phyloP scores from a whole-genome alignment of 1,139 yeast genomes.

The Yamadazyma dushanensis region DNA sequence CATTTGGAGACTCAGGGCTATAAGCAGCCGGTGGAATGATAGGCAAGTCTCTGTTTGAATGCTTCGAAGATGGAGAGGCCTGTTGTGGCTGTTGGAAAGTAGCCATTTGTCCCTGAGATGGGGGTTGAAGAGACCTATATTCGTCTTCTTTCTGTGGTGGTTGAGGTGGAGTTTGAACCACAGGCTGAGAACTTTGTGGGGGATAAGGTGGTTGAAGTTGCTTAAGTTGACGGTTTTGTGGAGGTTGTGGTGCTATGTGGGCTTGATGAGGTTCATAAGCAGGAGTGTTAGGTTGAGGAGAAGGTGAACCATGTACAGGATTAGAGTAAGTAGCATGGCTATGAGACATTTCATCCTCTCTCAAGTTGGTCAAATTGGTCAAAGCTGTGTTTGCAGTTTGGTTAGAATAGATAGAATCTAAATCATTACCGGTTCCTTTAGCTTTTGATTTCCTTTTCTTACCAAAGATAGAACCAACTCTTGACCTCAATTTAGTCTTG shows the following conservation, averaged over 20 bases:
- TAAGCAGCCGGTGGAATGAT: conserved; percentile 8
- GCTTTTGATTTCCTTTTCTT: conserved; percentile 47
- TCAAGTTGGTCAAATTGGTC: conserved; percentile 17
- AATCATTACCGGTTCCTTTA: conserved; percentile 33
- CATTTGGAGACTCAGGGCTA: conserved; percentile 4
- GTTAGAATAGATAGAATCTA: conserved; percentile 29
- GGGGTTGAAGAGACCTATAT: conserved; percentile 10
- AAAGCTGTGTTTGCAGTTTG: conserved; percentile 20
- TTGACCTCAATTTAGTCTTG: conserved; percentile 59
- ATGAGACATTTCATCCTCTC: conserved; percentile 11
- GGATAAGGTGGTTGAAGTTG: conserved; percentile 1
- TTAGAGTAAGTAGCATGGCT: conserved; percentile 2
- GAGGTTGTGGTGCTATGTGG: conserved; percentile 4
- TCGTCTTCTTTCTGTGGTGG: not conserved
- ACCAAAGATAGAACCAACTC: conserved; percentile 83
- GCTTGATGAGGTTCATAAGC: conserved; percentile 3
- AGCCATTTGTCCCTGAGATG: too few species aligned
- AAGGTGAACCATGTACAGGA: not conserved
- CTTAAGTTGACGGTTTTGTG: not conserved
- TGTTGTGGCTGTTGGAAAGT: conserved; percentile 8
- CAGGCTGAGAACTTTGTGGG: conserved; percentile 2
- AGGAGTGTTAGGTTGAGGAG: not conserved
- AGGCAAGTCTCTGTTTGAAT: conserved; percentile 16
- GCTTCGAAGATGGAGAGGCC: conserved; percentile 5
- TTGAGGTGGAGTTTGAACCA: not conserved